Evolutionary conservation across 2,329 filamentous ascomycete species (phyloP), one percentile per base, ranked within the genome.

Genomic region (Penicillium olsonii): DNA sequence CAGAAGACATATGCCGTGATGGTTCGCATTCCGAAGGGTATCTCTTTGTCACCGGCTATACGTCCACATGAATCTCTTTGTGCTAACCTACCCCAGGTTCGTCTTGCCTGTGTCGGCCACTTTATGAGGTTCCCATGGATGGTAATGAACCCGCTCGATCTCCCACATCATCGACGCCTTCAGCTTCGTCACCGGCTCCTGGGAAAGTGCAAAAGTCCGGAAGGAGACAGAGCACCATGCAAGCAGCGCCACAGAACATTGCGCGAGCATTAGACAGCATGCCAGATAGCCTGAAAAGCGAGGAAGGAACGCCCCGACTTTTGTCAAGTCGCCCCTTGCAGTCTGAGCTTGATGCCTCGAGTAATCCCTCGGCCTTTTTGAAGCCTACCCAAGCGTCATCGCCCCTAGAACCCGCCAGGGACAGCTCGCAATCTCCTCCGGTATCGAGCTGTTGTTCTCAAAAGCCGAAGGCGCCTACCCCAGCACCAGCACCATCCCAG

Each of bases 1-100:
- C 63, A 71, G 52, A 71, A 70, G 54, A 57, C 67, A 12, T 73
- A 68, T 57, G 71, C 71, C 5, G 68, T 76, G 38, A 75, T 76
- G 74, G 66, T 76, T 33, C 65, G 68, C 40, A 73, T 76, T 29
- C 70, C 71, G 1, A 75, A 72, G 64, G 71, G 73, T 75, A 48
- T 48, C 19, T 31, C 24, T 18, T 35, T 19, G 19, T 19, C 12
- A 37, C 35, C 22, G 29, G 29, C 29, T 31, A 40, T n/a, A 14
- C 17, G 9, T 40, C 15, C 7, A 37, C 29, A 11, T 20, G 5
- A 29, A n/a, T 41, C 15, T 20, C 14, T 26, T 47, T 11, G 17
- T 48, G 19, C 48, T 64, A 52, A 65, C 34, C 20, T 49, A 14
- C 14, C 3, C 5, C 39, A 75, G 72, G 70, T 14, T 69, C 70